A percentile compares a stretch with the other conserved stretches of the same genome.
phyloP scores from a whole-genome alignment of 2,329 filamentous ascomycete species.

The Paraconiothyrium brasiliense region DNA sequence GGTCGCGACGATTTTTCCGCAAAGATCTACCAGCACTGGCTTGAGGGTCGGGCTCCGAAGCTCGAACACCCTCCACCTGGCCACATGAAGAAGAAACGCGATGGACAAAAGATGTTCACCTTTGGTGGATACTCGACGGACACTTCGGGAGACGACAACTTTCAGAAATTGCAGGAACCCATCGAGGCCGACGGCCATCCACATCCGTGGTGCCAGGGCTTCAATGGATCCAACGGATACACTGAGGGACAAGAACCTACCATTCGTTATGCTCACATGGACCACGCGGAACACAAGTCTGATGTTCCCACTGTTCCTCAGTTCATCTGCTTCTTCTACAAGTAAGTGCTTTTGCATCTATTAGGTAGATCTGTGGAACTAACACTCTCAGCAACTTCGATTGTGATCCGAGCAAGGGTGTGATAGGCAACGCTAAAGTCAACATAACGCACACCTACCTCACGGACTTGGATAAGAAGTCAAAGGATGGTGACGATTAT shows the following conservation, averaged over 20 bases:
- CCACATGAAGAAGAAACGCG: slow-evolving; percentile 7
- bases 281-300: not conserved
- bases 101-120: not conserved
- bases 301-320: slow-evolving; percentile 1
- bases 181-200: slow-evolving; percentile 7
- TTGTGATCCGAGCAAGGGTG: slow-evolving; percentile 8
- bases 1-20: no score
- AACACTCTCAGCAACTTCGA: slow-evolving; percentile 5
- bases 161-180: not conserved
- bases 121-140: slow-evolving; percentile 1
- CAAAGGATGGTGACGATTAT: no score
- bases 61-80: not conserved
- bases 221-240: slow-evolving; percentile 2
- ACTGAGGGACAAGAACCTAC: not conserved
- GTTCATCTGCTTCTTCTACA: slow-evolving; percentile 14
- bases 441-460: not conserved
- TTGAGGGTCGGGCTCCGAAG: not conserved
- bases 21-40: not conserved
- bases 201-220: slow-evolving; percentile 8
- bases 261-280: not conserved
- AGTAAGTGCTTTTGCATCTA: not conserved
- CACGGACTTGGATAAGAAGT: not conserved
- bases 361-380: not conserved
- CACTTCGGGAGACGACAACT: not conserved
- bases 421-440: not conserved